Base-by-base conservation (phyloP, 2,329 filamentous ascomycete species). In the Sphaerulina musiva region DNA sequence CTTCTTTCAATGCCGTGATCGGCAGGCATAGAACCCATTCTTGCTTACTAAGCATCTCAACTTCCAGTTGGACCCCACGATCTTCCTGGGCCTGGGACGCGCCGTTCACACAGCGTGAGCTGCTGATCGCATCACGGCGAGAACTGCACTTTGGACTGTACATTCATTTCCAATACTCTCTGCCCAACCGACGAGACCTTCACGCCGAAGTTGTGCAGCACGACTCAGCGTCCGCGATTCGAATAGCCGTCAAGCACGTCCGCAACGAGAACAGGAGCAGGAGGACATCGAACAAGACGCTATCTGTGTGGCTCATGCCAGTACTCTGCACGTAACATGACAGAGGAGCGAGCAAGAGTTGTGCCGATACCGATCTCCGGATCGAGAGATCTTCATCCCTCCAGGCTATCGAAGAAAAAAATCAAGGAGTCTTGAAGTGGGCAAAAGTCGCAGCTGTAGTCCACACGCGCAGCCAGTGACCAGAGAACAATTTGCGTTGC, bases 281-380 rank as follows among this genome's bases (percentile, higher is more conserved):
- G 26, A 29, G 26, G 26, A 29, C 26, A 6, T 29, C 6, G 26
- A 29, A 6, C 34, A 10, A 38, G 10, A n/a, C 34, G 12, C 34
- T 2, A 4, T 38, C 10, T 4, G 10, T 38, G 8, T 11, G 34
- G 34, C 34, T 38, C 42, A 45, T 45, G 40, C 41, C 7, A 43
- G 40, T 17, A 14, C 9, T 51, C 48, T 51, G 48, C 34, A 14
- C 43, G 42, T 53, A 53, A 53, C 23, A 53, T 53, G 50, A 46
- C 50, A 53, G 43, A 53, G 36, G 20, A 42, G 32, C 50, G 34
- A 47, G 50, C 38, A 34, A 47, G 50, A 46, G 44, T 42, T 23
- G 31, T 32, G 36, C 38, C 14, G 10, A 17, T 14, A 29, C 23
- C 23, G 43, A 44, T 20, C 1, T 20, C 20, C 20, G 20, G 20